Evolutionary conservation across 202 grass and related monocot species (phyloP), one percentile per base, ranked within the genome.

Genomic region (Panicum hallii): DNA sequence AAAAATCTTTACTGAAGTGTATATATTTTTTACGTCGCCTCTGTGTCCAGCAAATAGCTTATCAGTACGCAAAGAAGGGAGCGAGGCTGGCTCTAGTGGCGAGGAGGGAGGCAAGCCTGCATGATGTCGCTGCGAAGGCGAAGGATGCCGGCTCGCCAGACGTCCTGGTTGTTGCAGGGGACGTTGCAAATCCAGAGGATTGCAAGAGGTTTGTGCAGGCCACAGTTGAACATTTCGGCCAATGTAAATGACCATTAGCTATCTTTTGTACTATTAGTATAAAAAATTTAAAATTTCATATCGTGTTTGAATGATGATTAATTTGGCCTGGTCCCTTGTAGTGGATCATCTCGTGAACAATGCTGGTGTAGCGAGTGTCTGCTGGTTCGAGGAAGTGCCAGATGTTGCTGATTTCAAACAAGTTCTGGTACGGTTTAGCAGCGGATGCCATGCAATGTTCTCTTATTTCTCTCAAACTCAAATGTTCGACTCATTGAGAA

Each of bases 321-420:
- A 1, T 15, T 47, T 58, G 1, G 41, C 9, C 14, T 68, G 4
- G 61, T 79, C 7, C 65, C 6, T 63, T 80, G 34, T 17, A 93
- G 93, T 96, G 87, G 93, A 93, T 77, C 91, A 93, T 89, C 85
- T 96, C 11, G 91, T 93, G 17, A 90, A 89, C 82, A 96, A 91
- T 74, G 90, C 93, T 6, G 93, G 89, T 32, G 28, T 96, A 4
- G 76, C 60, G 3, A 93, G 54, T 42, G 46, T 87, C 10, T 79
- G 89, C 84, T 91, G 90, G 83, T 87, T 93, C 32, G 87, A 93
- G 76, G 94, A 96, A 58, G 52, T 84, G 13, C 28, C 61, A 9
- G 52, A 93, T 30, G 82, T 96, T 19, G 86, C 79, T 53, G 68
- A 71, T 58, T 91, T 91, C 78, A 93, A 82, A 47, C 82, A 82